Evolutionary conservation across 2,329 filamentous ascomycete species (phyloP), one percentile per base, ranked within the genome.

Genomic region (Botrytis cinerea): DNA sequence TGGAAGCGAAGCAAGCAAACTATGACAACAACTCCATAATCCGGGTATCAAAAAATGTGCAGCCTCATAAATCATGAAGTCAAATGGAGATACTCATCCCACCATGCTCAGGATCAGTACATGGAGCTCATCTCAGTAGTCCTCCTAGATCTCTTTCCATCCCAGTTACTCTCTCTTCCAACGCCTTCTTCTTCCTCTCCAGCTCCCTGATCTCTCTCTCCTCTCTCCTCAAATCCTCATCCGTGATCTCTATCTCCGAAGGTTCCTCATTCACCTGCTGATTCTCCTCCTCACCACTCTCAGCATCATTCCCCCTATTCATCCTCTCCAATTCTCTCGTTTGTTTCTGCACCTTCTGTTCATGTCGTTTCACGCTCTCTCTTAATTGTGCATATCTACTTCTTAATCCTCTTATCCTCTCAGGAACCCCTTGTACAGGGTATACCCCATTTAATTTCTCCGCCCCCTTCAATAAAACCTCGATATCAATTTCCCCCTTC

Each of bases 391-490:
- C 86, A 81, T 95, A 89, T 78, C 93, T 90, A 71, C 88, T 87
- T 74, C 94, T 87, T 79, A 97, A 86, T 59, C 86, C 86, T 0
- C 89, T 85, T 77, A 98, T 97, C 75, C 91, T 88, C 79, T 97
- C 93, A 25, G 87, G 82, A 7, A 93, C 93, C 7, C 94, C 95
- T 0, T 92, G 88, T 43, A 97, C 87, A 48, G 93, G 92, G 80
- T 98, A 98, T 43, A 98, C 95, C 62, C 88, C 88, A 78, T 94
- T 95, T 45, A 98, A 87, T 85, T 94, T 97, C 85, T 98, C 94
- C 0, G 95, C 95, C 0, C 95, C 95, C 71, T 89, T 87, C 35
- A 99, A 86, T 45, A 99, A 84, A 1, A 97, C 87, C 79, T 97
- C 93, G 4, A 98, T 90, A 81, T 98, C 93, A 3, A 98, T 87